phyloP scores from a whole-genome alignment of 2,329 filamentous ascomycete species.

The Phialophora expanda region DNA sequence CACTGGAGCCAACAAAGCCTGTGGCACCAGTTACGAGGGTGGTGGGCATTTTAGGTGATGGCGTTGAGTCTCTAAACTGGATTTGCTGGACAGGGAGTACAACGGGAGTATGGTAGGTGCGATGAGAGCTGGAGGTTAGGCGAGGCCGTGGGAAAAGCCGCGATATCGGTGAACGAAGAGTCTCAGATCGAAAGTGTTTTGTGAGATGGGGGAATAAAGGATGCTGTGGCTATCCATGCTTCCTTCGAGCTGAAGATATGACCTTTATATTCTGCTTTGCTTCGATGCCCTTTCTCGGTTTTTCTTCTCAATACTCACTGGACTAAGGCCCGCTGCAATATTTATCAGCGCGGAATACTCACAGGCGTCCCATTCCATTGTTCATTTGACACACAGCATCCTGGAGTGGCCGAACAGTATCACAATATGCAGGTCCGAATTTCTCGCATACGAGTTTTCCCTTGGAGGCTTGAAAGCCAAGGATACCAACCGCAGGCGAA shows the following conservation, averaged over 20 bases:
- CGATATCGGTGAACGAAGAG: not conserved
- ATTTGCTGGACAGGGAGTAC: not conserved
- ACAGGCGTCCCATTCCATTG: not conserved
- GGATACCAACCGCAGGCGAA: not conserved
- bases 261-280: not conserved
- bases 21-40: constrained; percentile 82
- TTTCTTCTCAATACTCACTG: not conserved
- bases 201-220: not conserved
- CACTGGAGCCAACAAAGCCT: constrained; percentile 82
- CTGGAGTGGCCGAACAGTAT: not conserved
- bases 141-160: too few relatives aligned
- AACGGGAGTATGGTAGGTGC: not conserved
- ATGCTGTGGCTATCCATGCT: not conserved
- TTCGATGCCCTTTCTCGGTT: not conserved
- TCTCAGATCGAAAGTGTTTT: not conserved
- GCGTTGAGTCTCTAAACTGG: not conserved
- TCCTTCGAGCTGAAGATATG: not conserved
- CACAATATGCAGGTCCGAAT: not conserved
- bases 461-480: not conserved
- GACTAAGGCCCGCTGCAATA: not conserved
- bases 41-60: constrained; percentile 45
- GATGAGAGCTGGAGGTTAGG: not conserved
- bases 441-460: not conserved
- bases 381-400: not conserved
- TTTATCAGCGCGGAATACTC: constrained; percentile 18